Evolutionary conservation across 2,329 filamentous ascomycete genomes (phyloP).

Genomic region (Fusarium domesticum): DNA sequence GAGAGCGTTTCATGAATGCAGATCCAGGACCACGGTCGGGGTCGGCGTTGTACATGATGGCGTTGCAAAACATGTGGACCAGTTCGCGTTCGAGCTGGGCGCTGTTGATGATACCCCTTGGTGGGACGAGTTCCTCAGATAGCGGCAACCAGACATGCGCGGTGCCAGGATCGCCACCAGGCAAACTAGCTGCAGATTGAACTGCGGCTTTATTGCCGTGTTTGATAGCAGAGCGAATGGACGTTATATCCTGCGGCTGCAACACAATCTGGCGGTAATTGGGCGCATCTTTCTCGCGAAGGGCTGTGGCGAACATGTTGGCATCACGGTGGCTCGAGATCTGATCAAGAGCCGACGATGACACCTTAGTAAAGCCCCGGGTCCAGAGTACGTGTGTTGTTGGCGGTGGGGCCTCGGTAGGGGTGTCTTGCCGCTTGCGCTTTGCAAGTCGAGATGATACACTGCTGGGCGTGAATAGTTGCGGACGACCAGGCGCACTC

Average conservation of each 20-base stretch:
- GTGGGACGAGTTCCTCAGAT: constrained; percentile 75
- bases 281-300: constrained; percentile 72
- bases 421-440: constrained; percentile 56
- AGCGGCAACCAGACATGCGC: constrained; percentile 63
- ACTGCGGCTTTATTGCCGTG: constrained; percentile 66
- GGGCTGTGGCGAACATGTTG: constrained; percentile 73
- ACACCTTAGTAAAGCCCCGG: constrained; percentile 71
- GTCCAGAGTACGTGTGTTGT: constrained; percentile 71
- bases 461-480: constrained; percentile 37
- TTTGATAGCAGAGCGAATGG: constrained; percentile 71
- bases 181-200: constrained; percentile 58
- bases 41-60: constrained; percentile 96
- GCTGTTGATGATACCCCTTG: constrained; percentile 88
- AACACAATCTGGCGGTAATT: constrained; percentile 73
- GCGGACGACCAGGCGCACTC: constrained; percentile 41
- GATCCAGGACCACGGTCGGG: constrained; percentile 67
- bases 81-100: constrained; percentile 89
- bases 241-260: constrained; percentile 73
- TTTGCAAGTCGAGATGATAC: constrained; percentile 45
- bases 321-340: constrained; percentile 74
- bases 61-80: constrained; percentile 95
- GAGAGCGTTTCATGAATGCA: constrained; percentile 51
- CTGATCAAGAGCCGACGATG: constrained; percentile 69
- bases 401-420: constrained; percentile 48
- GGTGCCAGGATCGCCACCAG: constrained; percentile 56